Conservation (phyloP, 345 rosid species). For the Microthlaspi erraticum region DNA sequence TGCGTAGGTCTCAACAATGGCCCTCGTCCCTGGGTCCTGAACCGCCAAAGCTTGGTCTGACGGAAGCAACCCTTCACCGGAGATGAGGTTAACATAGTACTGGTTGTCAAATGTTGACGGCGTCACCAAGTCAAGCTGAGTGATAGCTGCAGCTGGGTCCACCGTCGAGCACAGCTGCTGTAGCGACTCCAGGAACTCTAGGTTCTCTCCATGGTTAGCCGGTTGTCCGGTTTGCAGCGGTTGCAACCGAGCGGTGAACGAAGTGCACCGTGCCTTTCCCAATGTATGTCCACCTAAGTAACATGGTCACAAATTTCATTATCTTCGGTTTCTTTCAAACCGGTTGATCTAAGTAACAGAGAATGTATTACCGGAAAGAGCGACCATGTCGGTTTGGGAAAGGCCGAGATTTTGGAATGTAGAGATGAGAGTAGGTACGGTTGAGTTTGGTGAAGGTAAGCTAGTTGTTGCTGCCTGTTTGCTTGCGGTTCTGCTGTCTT, state of each 20-base stretch:
- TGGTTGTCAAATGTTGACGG: slow-evolving; percentile 87
- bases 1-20: slow-evolving; percentile 59
- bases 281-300: slow-evolving; percentile 74
- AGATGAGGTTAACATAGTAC: slow-evolving; percentile 72
- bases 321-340: slow-evolving; percentile 5
- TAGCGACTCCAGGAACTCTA: slow-evolving; percentile 64
- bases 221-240: slow-evolving; percentile 44
- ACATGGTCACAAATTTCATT: neutral
- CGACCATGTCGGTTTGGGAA: slow-evolving; percentile 66
- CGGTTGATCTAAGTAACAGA: neutral
- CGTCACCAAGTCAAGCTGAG: slow-evolving; percentile 70
- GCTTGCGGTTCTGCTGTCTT: slow-evolving; percentile 68
- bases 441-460: slow-evolving; percentile 81
- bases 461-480: slow-evolving; percentile 62
- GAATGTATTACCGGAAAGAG: slow-evolving; percentile 63
- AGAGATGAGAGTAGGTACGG: slow-evolving; percentile 56
- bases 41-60: slow-evolving; percentile 73
- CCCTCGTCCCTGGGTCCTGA: slow-evolving; percentile 54
- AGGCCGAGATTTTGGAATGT: slow-evolving; percentile 79
- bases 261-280: slow-evolving; percentile 81
- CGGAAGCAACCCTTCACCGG: slow-evolving; percentile 78
- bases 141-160: slow-evolving; percentile 41
- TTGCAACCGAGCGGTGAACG: slow-evolving; percentile 62
- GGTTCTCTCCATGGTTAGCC: slow-evolving; percentile 50
- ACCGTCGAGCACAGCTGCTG: slow-evolving; percentile 63